phyloP scores from a whole-genome alignment of 129 eudicot species.

The Pittosporum tobira region DNA sequence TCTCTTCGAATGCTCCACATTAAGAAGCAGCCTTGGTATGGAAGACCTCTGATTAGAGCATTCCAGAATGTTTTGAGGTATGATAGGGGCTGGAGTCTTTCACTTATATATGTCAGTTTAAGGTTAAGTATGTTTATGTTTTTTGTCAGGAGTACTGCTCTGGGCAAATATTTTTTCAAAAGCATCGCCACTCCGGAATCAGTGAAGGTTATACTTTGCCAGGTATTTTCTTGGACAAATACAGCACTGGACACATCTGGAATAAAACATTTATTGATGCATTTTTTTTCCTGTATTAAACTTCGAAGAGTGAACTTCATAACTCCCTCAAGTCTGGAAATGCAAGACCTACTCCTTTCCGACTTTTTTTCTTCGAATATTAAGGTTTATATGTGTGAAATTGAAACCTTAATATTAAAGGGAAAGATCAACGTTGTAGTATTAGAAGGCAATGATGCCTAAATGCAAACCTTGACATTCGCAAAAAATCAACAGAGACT shows the following conservation, averaged over 20 bases:
- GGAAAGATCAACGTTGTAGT: no score
- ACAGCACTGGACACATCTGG: no score
- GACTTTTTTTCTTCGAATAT: no score
- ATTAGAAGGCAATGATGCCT: no score
- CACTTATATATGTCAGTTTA: not conserved
- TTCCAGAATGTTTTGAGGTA: slow-evolving; percentile 84
- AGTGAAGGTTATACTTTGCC: slow-evolving; percentile 78
- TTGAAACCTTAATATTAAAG: no score
- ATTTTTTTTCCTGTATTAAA: no score
- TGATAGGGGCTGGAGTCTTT: not conserved
- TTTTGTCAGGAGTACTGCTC: slow-evolving; percentile 59
- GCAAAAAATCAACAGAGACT: no score
- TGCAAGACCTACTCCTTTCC: no score
- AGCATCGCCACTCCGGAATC: slow-evolving; percentile 72
- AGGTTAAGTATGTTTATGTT: not conserved
- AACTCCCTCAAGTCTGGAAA: no score
- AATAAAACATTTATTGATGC: no score
- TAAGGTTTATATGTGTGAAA: not conserved
- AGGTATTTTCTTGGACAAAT: slow-evolving; percentile 40
- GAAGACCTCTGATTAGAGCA: slow-evolving; percentile 72
- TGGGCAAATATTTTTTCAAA: slow-evolving; percentile 69
- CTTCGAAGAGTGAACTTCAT: no score
- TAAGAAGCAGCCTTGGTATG: slow-evolving; percentile 85
- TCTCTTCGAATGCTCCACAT: slow-evolving; percentile 96
- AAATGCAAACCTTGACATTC: no score